Evolutionary conservation across 495 filamentous ascomycete species (phyloP).

Genomic region (Aspergillus hancockii): DNA sequence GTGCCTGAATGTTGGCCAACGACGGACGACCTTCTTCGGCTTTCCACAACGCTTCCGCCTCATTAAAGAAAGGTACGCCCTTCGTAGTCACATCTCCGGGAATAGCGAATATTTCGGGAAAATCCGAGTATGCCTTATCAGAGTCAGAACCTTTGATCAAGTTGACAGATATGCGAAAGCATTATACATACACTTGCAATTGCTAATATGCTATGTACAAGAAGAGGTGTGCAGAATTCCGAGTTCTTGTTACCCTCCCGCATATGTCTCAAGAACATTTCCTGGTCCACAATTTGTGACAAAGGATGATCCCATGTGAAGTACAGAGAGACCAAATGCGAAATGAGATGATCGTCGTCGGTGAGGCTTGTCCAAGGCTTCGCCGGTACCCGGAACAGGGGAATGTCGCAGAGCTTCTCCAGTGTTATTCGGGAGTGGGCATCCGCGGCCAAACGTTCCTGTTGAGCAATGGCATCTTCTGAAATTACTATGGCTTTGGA

Average conservation of each 20-base stretch:
- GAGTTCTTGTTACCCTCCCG: conserved; percentile 20
- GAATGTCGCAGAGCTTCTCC: conserved; percentile 40
- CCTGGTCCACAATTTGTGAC: conserved; percentile 38
- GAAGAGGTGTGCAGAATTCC: conserved; percentile 37
- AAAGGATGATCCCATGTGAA: conserved; percentile 45
- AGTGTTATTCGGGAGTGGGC: conserved; percentile 34
- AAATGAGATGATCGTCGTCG: conserved; percentile 27
- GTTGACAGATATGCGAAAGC: not conserved
- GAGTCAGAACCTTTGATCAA: conserved; percentile 7
- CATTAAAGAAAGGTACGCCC: conserved; percentile 33
- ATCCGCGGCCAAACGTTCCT: conserved; percentile 13
- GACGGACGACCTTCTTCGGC: conserved; percentile 35
- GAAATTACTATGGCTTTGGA: conserved; percentile 13
- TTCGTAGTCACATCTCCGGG: conserved; percentile 29
- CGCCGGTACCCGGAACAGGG: conserved; percentile 35
- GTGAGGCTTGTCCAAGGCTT: conserved; percentile 29
- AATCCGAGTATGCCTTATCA: conserved; percentile 45
- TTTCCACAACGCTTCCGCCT: conserved; percentile 38
- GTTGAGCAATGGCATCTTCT: conserved; percentile 15
- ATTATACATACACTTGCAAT: conserved; percentile 37
- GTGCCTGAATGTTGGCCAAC: conserved; percentile 39
- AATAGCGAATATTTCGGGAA: conserved; percentile 45
- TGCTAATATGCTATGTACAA: conserved; percentile 44
- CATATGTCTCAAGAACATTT: conserved; percentile 37
- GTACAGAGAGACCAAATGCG: conserved; percentile 29